These are phyloP conservation scores for Vigna radiata DNA, from an alignment of 306 rosid genomes.

Conservation along the genomic window DNA sequence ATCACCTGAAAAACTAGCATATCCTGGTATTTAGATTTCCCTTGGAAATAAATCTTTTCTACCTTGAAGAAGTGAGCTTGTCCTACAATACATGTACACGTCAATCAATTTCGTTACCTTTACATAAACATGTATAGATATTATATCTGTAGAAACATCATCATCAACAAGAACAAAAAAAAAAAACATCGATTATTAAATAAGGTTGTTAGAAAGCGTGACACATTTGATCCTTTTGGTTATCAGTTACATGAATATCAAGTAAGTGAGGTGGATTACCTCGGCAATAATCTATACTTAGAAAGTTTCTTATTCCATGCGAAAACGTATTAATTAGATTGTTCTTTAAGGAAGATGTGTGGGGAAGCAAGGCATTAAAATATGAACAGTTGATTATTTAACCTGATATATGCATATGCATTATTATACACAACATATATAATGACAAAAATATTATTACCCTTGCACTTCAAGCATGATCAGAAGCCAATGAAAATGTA, in stretches of 20 bases:
- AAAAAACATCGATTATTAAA: neutral
- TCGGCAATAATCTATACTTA: conserved; percentile 14
- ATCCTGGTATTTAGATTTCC: conserved; percentile 63
- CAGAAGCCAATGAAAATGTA: conserved; percentile 26
- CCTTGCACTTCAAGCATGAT: conserved; percentile 34
- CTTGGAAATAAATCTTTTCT: conserved; percentile 64
- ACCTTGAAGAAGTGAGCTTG: conserved; percentile 73
- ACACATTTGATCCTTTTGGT: conserved; percentile 14
- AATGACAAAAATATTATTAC: conserved; percentile 44
- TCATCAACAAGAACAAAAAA: neutral
- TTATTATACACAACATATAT: too few species aligned
- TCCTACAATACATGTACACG: conserved; percentile 47
- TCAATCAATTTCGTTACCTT: conserved; percentile 35
- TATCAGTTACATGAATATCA: neutral
- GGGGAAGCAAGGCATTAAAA: conserved; percentile 13
- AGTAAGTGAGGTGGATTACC: conserved; percentile 2
- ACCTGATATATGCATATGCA: conserved; percentile 17
- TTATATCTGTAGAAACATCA: neutral
- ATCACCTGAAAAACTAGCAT: conserved; percentile 73
- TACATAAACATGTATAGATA: neutral
- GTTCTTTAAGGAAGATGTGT: conserved; percentile 35
- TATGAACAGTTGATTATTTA: conserved; percentile 5
- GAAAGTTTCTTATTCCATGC: neutral
- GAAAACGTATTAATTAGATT: conserved; percentile 28
- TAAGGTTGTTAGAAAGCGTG: neutral